Evolutionary conservation across 2,329 filamentous ascomycete genomes (phyloP).

Genomic region (Amphichorda felina): DNA sequence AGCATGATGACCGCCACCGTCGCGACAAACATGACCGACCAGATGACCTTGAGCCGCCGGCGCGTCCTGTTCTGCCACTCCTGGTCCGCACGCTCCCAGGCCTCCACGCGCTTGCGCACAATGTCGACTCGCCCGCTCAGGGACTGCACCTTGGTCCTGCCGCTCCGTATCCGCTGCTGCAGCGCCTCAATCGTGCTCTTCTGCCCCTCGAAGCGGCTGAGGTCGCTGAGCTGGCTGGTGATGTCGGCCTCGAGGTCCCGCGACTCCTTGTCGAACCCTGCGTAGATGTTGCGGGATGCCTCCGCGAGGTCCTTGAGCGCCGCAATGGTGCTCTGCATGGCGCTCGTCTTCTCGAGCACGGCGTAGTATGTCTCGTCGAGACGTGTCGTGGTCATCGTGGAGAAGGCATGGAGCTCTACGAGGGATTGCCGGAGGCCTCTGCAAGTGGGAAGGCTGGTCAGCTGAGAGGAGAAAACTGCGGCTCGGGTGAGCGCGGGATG

Average conservation of each 20-base stretch:
- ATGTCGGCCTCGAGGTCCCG: slow-evolving; percentile 48
- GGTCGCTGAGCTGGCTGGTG: slow-evolving; percentile 43
- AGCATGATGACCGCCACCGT: slow-evolving; percentile 35
- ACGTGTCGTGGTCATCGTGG: slow-evolving; percentile 48
- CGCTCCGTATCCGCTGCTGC: slow-evolving; percentile 46
- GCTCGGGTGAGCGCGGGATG: no score
- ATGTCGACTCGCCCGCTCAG: slow-evolving; percentile 52
- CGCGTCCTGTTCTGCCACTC: slow-evolving; percentile 59
- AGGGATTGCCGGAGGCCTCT: slow-evolving; percentile 42
- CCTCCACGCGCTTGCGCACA: slow-evolving; percentile 52
- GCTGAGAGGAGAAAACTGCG: slow-evolving; percentile 3
- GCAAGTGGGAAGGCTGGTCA: slow-evolving; percentile 8
- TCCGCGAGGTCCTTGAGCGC: slow-evolving; percentile 56
- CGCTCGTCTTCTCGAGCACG: slow-evolving; percentile 55
- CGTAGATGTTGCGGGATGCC: slow-evolving; percentile 44
- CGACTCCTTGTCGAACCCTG: slow-evolving; percentile 48
- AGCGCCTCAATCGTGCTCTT: slow-evolving; percentile 50
- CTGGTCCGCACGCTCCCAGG: slow-evolving; percentile 54
- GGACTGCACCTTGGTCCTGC: slow-evolving; percentile 44
- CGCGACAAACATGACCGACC: slow-evolving; percentile 42
- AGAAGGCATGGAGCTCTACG: slow-evolving; percentile 43
- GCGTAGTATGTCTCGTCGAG: slow-evolving; percentile 67
- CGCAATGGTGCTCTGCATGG: slow-evolving; percentile 51
- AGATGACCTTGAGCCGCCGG: slow-evolving; percentile 48
- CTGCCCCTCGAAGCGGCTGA: slow-evolving; percentile 54